phyloP scores from a whole-genome alignment of 129 eudicot species.

The Lonicera japonica region DNA sequence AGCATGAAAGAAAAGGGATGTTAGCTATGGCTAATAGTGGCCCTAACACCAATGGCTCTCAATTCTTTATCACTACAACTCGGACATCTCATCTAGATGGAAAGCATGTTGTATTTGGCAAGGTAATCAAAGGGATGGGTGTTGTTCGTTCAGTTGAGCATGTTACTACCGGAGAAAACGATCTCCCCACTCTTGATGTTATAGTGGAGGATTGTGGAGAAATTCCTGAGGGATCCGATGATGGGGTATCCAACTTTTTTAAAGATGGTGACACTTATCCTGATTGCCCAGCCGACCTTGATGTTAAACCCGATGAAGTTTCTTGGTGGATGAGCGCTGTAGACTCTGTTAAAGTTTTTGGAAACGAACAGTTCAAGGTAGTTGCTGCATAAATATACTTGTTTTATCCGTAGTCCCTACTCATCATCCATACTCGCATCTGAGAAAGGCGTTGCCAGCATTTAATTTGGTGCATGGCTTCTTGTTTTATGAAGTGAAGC shows the following conservation, averaged over 20 bases:
- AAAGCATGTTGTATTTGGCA: constrained; percentile 87
- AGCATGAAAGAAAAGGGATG: constrained; percentile 92
- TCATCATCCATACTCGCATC: too few relatives aligned
- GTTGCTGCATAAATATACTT: background rate
- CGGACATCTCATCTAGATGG: constrained; percentile 80
- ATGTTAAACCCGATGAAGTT: constrained; percentile 52
- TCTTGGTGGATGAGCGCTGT: constrained; percentile 77
- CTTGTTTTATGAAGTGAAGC: too few relatives aligned
- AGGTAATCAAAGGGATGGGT: constrained; percentile 86
- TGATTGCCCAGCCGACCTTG: constrained; percentile 94
- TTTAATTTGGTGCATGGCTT: too few relatives aligned
- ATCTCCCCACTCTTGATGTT: constrained; percentile 53
- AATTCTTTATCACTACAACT: constrained; percentile 70
- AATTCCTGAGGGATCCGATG: constrained; percentile 81
- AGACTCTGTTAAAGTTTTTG: constrained; percentile 51
- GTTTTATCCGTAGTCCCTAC: too few relatives aligned
- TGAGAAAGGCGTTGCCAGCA: too few relatives aligned
- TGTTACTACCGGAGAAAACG: constrained; percentile 37
- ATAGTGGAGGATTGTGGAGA: constrained; percentile 85
- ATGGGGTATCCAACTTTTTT: constrained; percentile 73
- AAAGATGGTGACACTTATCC: constrained; percentile 86
- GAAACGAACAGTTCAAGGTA: constrained; percentile 91
- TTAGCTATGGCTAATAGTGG: constrained; percentile 91
- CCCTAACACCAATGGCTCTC: constrained; percentile 83
- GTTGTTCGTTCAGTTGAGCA: constrained; percentile 76